Evolutionary conservation across 2,329 filamentous ascomycete genomes (phyloP), one percentile per base, ranked within the genome.

Genomic region (Claviceps sp.): DNA sequence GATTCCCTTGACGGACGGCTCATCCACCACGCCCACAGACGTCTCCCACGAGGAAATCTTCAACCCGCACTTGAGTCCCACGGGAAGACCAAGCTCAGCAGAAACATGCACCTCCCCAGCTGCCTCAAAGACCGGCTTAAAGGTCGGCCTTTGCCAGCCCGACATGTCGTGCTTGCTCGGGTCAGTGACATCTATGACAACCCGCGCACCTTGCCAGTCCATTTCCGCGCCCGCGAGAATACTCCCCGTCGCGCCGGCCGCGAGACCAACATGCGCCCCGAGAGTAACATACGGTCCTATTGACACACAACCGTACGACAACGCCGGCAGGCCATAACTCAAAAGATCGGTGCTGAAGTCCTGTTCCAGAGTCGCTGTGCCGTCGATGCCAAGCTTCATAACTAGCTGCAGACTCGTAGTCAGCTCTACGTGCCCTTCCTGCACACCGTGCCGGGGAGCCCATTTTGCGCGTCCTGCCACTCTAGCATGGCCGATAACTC

Each of bases 181-280:
- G 44, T 62, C 53, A 26, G 62, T 55, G 26, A 64, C 53, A 52
- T 64, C 58, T 26, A 64, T 54, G 11, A 55, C 50, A 8, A 50
- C 48, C 38, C 45, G 22, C 11, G 51, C 26, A 24, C 42, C 51
- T 24, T 55, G 53, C 40, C 52, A 14, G 38, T 45, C 48, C 57
- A 65, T 60, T 50, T 65, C 62, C 5, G 59, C 64, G 7, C 63
- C 62, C 9, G 59, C 63, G 18, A 66, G 57, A 5, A 66, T 48
- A 24, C 54, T 52, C 16, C 64, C 63, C 14, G 56, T 52, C 8
- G 61, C 59, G 1, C 54, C 54, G 3, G 60, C 61, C 9, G 59
- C 56, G 30, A 66, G 48, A 3, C 26, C 52, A 18, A 60, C 57
- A 20, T 51, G 55, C 13, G 60, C 52, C 7, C 58, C 59, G 30